Evolutionary conservation across 2,329 filamentous ascomycete species (phyloP), one percentile per base, ranked within the genome.

Genomic region (Fusarium denticulatum): DNA sequence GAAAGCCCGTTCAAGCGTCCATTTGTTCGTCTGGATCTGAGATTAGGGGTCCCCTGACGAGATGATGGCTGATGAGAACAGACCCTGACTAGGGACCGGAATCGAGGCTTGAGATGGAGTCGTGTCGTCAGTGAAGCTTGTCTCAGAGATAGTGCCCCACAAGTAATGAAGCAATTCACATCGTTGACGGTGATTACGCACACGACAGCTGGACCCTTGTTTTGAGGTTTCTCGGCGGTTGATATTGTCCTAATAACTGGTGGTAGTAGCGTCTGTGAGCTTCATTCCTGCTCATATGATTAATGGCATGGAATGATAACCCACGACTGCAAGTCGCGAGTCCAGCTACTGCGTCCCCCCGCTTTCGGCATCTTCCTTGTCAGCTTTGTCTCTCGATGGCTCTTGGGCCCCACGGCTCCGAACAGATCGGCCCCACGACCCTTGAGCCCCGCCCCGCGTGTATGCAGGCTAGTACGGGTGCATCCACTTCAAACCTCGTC

Each of bases 1-100:
- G 59, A 49, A 62, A 24, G 24, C 50, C 43, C 26, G 62, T 67
- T 66, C n/a, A 66, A 71, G 40, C 67, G 56, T 43, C 22, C 45
- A 22, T 30, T 16, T 30, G 45, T 47, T 28, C 32, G 52, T 32
- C 64, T 40, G 28, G 63, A 61, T 69, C 64, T 64, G 37, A 42
- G 36, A 56, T 56, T 59, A 56, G 26, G 52, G 61, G 55, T 47
- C 43, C 58, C 46, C 39, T 28, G 42, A 26, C 28, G 40, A 47
- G 53, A 68, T 62, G 49, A 56, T 64, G 67, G 43, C 59, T 72
- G 63, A 72, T 74, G 55, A 36, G 56, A 32, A 69, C 46, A 49
- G 71, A 65, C 71, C 71, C 59, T 74, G 71, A 69, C 63, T 74
- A 66, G 71, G 65, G 39, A 69, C 59, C 60, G 67, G 56, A 74